Evolutionary conservation across 805 yeast genomes (phyloP).

Genomic region (Grigorovia jiainica): DNA sequence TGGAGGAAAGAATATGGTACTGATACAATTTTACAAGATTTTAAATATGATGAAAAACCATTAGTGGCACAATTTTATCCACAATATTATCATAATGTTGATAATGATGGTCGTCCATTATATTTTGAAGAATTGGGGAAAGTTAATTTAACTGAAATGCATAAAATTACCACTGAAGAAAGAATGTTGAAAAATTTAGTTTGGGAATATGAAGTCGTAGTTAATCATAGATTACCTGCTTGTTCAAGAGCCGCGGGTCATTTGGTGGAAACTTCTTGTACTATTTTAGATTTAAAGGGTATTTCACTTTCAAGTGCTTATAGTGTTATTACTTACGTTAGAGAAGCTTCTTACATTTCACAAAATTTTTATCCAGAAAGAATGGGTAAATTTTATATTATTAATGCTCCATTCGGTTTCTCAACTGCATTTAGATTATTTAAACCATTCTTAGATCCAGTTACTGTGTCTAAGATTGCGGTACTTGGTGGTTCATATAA

Average conservation of each 20-base stretch:
- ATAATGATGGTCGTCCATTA: conserved; percentile 93
- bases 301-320: conserved; percentile 77
- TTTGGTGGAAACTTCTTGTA: conserved; percentile 91
- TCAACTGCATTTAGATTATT: conserved; percentile 85
- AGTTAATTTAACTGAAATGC: conserved; percentile 84
- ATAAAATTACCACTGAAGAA: conserved; percentile 88
- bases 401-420: conserved; percentile 97
- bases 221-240: conserved; percentile 79
- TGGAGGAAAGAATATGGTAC: conserved; percentile 89
- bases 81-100: conserved; percentile 95
- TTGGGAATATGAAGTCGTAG: conserved; percentile 95
- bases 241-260: conserved; percentile 74
- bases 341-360: conserved; percentile 88
- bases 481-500: conserved; percentile 73
- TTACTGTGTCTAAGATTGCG: conserved; percentile 89
- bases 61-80: conserved; percentile 85
- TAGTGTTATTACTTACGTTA: conserved; percentile 78
- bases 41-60: conserved; percentile 89
- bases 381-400: conserved; percentile 94
- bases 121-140: conserved; percentile 90
- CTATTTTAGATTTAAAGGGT: conserved; percentile 91
- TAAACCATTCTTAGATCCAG: conserved; percentile 94
- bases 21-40: conserved; percentile 76
- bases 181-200: conserved; percentile 93
- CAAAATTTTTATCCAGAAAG: conserved; percentile 98